Evolutionary conservation across 2,329 filamentous ascomycete genomes (phyloP).

Genomic region (Aspergillus sp.): DNA sequence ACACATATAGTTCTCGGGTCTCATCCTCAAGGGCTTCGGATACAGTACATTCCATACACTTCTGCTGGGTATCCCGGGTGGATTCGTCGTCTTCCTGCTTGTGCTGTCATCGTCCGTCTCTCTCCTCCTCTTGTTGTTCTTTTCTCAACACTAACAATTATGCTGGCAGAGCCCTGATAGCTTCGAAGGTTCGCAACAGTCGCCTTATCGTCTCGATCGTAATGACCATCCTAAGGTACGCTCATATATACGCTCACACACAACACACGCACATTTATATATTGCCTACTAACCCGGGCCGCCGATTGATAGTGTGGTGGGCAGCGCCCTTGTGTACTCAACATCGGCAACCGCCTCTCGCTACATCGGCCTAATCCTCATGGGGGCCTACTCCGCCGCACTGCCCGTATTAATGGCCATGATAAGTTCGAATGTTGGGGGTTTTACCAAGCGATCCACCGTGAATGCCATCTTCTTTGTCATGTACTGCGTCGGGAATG

Average conservation of each 20-base stretch:
- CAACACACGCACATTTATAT: neutral
- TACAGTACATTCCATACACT: neutral
- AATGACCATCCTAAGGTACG: neutral
- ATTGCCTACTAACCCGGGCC: neutral
- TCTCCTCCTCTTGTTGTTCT: neutral
- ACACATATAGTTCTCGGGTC: neutral
- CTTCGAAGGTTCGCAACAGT: neutral
- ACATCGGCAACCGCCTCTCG: neutral
- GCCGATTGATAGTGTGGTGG: neutral
- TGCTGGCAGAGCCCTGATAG: neutral
- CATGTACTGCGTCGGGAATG: constrained; percentile 49
- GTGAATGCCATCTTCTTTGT: constrained; percentile 50
- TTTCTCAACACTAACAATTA: neutral
- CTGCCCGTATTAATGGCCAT: constrained; percentile 46
- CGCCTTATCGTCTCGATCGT: neutral
- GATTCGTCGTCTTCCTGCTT: neutral
- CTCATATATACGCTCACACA: neutral
- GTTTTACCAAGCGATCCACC: constrained; percentile 55
- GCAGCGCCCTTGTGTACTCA: neutral
- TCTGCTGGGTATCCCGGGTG: neutral
- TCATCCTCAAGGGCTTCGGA: neutral
- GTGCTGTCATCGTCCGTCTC: neutral
- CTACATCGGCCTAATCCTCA: neutral
- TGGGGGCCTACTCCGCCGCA: constrained; percentile 37
- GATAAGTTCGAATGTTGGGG: constrained; percentile 52